A percentile compares a stretch with the other conserved stretches of the same genome.
Evolutionary conservation across 169 alveolate genomes (phyloP).

Genomic region (Eimeria falciformis): DNA sequence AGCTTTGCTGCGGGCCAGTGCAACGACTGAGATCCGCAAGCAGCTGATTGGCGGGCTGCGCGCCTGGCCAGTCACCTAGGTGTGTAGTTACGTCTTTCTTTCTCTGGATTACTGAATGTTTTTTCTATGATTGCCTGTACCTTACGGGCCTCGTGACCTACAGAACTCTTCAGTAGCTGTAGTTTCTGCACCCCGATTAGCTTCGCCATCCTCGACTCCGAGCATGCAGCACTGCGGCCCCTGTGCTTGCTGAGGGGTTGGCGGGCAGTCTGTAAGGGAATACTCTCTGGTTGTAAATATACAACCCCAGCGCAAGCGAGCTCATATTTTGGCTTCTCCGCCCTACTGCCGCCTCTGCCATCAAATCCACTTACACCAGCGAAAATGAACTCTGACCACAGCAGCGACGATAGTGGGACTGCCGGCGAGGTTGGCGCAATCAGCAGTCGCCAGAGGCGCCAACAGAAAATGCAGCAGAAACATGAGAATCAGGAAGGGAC

Average conservation of each 20-base stretch:
- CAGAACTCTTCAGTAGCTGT: not conserved
- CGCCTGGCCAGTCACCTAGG: conserved; percentile 21
- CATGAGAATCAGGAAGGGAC: not conserved
- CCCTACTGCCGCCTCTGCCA: not conserved
- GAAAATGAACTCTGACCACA: conserved; percentile 9
- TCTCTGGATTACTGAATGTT: no score
- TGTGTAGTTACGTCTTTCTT: no score
- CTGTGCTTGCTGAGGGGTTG: conserved; percentile 14
- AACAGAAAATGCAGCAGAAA: conserved; percentile 22
- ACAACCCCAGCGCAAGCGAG: no score
- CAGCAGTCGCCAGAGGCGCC: conserved; percentile 26
- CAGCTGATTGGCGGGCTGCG: conserved; percentile 57
- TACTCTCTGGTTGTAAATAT: no score
- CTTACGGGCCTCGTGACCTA: not conserved
- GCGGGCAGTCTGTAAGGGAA: not conserved
- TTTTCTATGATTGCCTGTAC: no score
- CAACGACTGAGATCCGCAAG: not conserved
- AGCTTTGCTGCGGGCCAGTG: not conserved
- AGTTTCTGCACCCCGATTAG: not conserved
- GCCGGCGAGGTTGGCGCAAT: conserved; percentile 15
- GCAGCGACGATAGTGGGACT: conserved; percentile 49
- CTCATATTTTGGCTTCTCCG: conserved; percentile 4
- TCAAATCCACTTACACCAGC: not conserved
- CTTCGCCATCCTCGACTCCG: not conserved
- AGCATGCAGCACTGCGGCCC: conserved; percentile 56